Evolutionary conservation across 208 protist species (phyloP).

Genomic region (Ichthyophonus hoferi): DNA sequence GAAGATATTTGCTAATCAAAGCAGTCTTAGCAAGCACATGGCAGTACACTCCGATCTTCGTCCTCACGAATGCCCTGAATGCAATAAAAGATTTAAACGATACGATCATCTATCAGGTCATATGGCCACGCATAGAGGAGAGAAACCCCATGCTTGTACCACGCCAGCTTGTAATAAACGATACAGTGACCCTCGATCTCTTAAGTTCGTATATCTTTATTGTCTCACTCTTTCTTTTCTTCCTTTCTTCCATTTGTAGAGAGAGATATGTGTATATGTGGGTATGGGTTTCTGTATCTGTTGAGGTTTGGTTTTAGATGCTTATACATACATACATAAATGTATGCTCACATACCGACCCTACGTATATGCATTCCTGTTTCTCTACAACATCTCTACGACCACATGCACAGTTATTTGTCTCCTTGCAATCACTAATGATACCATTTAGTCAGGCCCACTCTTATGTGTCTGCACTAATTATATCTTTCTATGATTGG

Average conservation of each 20-base stretch:
- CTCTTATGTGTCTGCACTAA: too few relatives aligned
- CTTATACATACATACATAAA: background rate
- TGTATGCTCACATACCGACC: background rate
- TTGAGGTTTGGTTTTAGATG: background rate
- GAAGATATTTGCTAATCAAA: conserved; percentile 10
- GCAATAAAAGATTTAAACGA: conserved; percentile 12
- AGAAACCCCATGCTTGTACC: background rate
- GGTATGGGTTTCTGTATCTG: background rate
- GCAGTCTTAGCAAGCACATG: conserved; percentile 23
- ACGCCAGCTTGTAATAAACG: background rate
- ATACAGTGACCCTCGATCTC: background rate
- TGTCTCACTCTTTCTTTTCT: too few relatives aligned
- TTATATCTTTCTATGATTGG: too few relatives aligned
- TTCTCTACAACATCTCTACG: too few relatives aligned
- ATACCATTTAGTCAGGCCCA: too few relatives aligned
- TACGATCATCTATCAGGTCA: background rate
- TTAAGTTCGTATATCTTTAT: background rate
- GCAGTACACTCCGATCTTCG: background rate
- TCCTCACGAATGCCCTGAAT: background rate
- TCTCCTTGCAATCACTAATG: too few relatives aligned
- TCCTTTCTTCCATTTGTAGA: background rate
- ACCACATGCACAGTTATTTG: too few relatives aligned
- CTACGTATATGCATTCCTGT: background rate
- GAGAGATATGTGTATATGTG: background rate
- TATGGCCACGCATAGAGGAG: background rate